Evolutionary conservation across 805 yeast genomes (phyloP), one percentile per base, ranked within the genome.

Genomic region (Zygotorulaspora florentina): DNA sequence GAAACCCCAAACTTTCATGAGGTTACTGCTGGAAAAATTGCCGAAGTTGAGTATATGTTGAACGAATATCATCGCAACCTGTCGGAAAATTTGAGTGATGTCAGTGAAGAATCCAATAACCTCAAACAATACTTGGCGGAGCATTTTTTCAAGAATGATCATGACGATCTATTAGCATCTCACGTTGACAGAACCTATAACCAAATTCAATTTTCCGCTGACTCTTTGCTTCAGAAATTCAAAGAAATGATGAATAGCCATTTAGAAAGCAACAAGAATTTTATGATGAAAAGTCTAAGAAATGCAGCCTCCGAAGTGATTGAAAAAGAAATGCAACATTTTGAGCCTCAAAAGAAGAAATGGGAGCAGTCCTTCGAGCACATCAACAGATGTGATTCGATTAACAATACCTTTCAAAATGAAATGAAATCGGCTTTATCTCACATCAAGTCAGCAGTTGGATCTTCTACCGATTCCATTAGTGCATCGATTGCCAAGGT

Each of bases 381-480:
- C 13, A 62, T 66, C 17, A 66, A 66, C 39, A 47, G 51, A n/a
- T 60, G 65, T 41, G 70, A 66, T 52, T 58, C 61, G 8, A 41
- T 62, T 11, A 64, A 56, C 39, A 60, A 59, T 30, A 48, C 42
- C 2, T 57, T 57, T 27, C 53, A 53, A 18, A 48, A 52, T 28
- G 49, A 54, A 16, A 49, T 58, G 44, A 47, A 41, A 7, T 36
- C 47, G 3, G 51, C 59, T 1, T 37, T 65, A 7, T 39, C 43
- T 3, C 45, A 40, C 3, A 58, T 64, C 26, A 52, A 51, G n/a
- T 35, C 50, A 7, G 52, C 52, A 8, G 34, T 61, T 20, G 46
- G 42, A n/a, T 26, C 50, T 2, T 55, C 65, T 1, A 43, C 40
- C 16, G 42, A 47, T 12, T 35, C 50, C 13, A 56, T 57, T 23